phyloP scores from a whole-genome alignment of 2,329 filamentous ascomycete genomes.

The Purpureocillium takamizusanense region DNA sequence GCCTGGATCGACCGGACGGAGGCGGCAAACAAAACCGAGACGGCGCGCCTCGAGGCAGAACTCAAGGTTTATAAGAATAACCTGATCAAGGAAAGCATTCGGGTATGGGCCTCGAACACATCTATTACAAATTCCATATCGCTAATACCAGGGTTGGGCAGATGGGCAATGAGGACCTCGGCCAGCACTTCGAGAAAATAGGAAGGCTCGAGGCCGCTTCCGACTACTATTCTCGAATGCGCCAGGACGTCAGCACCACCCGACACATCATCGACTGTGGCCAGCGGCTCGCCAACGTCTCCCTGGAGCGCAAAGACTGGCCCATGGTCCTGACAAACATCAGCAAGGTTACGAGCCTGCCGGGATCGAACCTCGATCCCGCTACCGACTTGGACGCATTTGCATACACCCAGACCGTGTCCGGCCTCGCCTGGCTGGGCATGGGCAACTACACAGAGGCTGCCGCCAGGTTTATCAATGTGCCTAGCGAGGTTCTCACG shows the following conservation, averaged over 20 bases:
- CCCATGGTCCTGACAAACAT: conserved; percentile 50
- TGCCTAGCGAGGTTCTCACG: conserved; percentile 41
- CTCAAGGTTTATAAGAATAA: conserved; percentile 94
- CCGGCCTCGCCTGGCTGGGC: conserved; percentile 40
- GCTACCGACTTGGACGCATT: conserved; percentile 15
- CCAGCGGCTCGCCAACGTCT: conserved; percentile 67
- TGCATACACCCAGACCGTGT: conserved; percentile 42
- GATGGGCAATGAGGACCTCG: conserved; percentile 94
- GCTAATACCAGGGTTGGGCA: conserved; percentile 24
- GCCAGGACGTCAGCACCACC: conserved; percentile 76
- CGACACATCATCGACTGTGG: conserved; percentile 79
- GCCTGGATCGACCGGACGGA: conserved; percentile 67
- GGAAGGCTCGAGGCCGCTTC: conserved; percentile 65
- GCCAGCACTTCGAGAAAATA: conserved; percentile 69
- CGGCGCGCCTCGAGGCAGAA: conserved; percentile 70
- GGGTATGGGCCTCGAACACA: too few species aligned
- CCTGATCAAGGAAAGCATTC: conserved; percentile 90
- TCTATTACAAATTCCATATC: too few species aligned
- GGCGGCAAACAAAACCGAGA: conserved; percentile 59
- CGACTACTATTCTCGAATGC: conserved; percentile 78
- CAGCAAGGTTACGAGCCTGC: conserved; percentile 52
- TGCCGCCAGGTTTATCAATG: conserved; percentile 56
- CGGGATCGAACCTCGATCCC: conserved; percentile 37
- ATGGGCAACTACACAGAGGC: conserved; percentile 48
- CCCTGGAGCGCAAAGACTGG: conserved; percentile 73